A percentile compares a stretch with the other conserved stretches of the same genome.
Conservation (phyloP, 768 basidiomycete species). For the Hericium coralloides region DNA sequence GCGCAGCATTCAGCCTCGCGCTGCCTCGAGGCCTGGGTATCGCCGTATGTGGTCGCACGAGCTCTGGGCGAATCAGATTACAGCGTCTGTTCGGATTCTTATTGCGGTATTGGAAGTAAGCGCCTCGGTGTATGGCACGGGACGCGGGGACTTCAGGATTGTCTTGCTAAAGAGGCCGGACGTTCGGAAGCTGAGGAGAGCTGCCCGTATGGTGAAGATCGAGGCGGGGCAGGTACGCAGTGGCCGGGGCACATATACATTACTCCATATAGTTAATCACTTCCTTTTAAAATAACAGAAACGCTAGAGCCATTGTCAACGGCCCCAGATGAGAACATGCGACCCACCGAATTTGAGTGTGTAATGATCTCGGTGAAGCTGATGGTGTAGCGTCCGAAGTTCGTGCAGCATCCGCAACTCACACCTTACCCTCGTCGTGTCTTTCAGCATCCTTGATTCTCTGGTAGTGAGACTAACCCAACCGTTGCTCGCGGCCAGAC, state of each 20-base stretch:
- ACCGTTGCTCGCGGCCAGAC: background rate
- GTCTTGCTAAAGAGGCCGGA: conserved; percentile 52
- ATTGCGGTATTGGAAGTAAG: too few relatives aligned
- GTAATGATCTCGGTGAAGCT: conserved; percentile 65
- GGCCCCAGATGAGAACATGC: conserved; percentile 58
- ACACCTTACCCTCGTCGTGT: background rate
- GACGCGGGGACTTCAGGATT: too few relatives aligned
- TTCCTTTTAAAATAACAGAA: conserved; percentile 49
- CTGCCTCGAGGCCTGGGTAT: too few relatives aligned
- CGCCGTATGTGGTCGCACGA: too few relatives aligned
- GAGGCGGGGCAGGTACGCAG: conserved; percentile 65
- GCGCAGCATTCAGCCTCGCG: too few relatives aligned
- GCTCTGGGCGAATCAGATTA: too few relatives aligned
- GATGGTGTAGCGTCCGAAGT: conserved; percentile 28
- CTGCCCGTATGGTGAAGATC: conserved; percentile 59
- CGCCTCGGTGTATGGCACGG: too few relatives aligned
- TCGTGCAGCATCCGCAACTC: background rate
- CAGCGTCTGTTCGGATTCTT: too few relatives aligned
- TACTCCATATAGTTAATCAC: background rate
- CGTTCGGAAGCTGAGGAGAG: conserved; percentile 57
- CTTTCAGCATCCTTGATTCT: too few relatives aligned
- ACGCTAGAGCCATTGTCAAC: conserved; percentile 76
- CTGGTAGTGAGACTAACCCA: background rate
- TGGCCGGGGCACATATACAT: background rate
- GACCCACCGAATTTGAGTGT: conserved; percentile 57